phyloP scores from a whole-genome alignment of 2,329 filamentous ascomycete genomes.

The Trichoderma citrinoviride region DNA sequence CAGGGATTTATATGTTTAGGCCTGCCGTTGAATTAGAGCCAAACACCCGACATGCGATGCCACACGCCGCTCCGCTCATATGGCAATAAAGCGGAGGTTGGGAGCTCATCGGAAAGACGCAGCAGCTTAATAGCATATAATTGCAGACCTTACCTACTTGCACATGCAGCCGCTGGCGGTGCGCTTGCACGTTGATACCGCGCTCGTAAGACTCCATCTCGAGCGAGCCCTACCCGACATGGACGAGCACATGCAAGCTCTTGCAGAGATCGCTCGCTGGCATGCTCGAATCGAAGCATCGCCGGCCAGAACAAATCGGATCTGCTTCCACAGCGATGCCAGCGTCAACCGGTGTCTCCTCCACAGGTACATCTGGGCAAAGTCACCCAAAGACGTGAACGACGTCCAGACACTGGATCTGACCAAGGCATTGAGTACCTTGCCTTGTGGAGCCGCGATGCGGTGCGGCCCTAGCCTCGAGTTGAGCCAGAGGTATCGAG shows the following conservation, averaged over 20 bases:
- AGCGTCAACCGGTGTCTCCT: constrained; percentile 9
- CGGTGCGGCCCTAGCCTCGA: constrained; percentile 15
- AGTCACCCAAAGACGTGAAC: constrained; percentile 6
- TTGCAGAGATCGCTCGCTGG: too few species aligned
- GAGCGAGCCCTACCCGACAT: neutral
- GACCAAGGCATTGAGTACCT: constrained; percentile 9
- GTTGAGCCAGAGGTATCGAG: constrained; percentile 13
- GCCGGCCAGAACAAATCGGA: constrained; percentile 10
- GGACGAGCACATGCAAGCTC: neutral
- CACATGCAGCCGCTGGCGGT: too few species aligned
- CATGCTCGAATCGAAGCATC: too few species aligned
- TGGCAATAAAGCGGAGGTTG: constrained; percentile 2
- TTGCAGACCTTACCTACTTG: too few species aligned
- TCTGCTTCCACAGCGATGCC: constrained; percentile 10
- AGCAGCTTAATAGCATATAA: neutral
- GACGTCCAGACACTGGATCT: constrained; percentile 9
- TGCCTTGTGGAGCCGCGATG: constrained; percentile 19
- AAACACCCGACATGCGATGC: too few species aligned
- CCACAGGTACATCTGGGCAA: constrained; percentile 17
- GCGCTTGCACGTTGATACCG: too few species aligned
- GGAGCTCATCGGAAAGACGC: neutral
- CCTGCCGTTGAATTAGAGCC: too few species aligned
- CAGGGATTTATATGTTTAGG: too few species aligned
- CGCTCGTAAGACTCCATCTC: neutral
- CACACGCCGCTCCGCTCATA: too few species aligned